These are phyloP conservation scores for Kodamaea alishanica DNA, from an alignment of 1,139 yeast genomes.

Conservation along the genomic window DNA sequence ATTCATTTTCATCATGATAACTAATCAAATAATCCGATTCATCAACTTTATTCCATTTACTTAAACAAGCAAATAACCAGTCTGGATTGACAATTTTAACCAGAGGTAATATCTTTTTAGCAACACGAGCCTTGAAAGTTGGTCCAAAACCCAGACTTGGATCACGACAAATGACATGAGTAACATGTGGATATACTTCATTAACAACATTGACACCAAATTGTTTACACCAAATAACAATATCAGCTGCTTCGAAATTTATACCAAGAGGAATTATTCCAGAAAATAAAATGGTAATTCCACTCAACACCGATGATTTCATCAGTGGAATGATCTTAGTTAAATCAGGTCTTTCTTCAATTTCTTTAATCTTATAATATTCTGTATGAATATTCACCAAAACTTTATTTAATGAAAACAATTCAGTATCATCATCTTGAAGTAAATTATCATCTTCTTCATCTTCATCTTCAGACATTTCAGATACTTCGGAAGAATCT, in stretches of 20 bases:
- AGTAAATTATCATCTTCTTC: slow-evolving; percentile 55
- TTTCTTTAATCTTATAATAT: slow-evolving; percentile 51
- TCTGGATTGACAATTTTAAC: slow-evolving; percentile 85
- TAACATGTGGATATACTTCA: slow-evolving; percentile 69
- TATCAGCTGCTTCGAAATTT: slow-evolving; percentile 67
- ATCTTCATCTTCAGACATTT: slow-evolving; percentile 28
- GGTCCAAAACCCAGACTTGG: slow-evolving; percentile 39
- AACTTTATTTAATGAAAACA: slow-evolving; percentile 59
- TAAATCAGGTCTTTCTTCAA: slow-evolving; percentile 48
- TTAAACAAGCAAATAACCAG: slow-evolving; percentile 86
- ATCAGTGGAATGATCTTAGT: slow-evolving; percentile 66
- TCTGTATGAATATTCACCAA: slow-evolving; percentile 60
- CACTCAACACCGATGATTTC: slow-evolving; percentile 65
- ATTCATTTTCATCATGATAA: slow-evolving; percentile 38
- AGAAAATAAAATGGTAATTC: slow-evolving; percentile 71
- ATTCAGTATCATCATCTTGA: slow-evolving; percentile 78
- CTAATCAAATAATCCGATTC: slow-evolving; percentile 59
- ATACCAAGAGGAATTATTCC: slow-evolving; percentile 83
- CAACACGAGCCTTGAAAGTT: slow-evolving; percentile 73
- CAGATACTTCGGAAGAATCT: slow-evolving; percentile 16
- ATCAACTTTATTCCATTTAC: slow-evolving; percentile 69
- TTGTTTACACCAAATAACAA: slow-evolving; percentile 86
- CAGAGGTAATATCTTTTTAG: slow-evolving; percentile 58
- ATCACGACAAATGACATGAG: slow-evolving; percentile 82
- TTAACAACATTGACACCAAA: slow-evolving; percentile 87